phyloP scores from a whole-genome alignment of 345 rosid genomes.

The Cardamine occulta region DNA sequence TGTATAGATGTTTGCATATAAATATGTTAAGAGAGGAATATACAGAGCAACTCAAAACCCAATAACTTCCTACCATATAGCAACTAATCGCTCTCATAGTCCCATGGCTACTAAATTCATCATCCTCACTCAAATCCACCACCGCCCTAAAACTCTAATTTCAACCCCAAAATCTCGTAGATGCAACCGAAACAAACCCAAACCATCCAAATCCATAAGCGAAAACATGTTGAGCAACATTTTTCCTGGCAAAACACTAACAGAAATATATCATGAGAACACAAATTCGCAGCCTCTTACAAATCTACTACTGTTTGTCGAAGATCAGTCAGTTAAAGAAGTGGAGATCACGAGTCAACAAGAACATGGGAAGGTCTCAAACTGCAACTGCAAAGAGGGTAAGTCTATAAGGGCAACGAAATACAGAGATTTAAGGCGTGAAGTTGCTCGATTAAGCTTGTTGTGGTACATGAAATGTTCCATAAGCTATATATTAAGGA shows the following conservation, averaged over 20 bases:
- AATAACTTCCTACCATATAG: constrained; percentile 18
- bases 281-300: neutral
- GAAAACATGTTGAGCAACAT: constrained; percentile 28
- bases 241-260: constrained; percentile 3
- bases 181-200: constrained; percentile 26
- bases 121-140: constrained; percentile 34
- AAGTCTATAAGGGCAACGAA: neutral
- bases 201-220: constrained; percentile 23
- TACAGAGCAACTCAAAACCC: constrained; percentile 10
- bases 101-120: constrained; percentile 43
- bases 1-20: constrained; percentile 39
- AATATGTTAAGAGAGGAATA: constrained; percentile 19
- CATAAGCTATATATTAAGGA: constrained; percentile 48
- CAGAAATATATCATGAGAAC: neutral
- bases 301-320: constrained; percentile 16
- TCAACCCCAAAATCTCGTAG: constrained; percentile 23
- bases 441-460: constrained; percentile 40
- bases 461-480: constrained; percentile 46
- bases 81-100: neutral
- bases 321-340: constrained; percentile 1
- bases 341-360: constrained; percentile 14
- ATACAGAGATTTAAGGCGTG: constrained; percentile 27
- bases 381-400: neutral
- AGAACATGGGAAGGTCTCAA: constrained; percentile 12
- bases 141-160: constrained; percentile 29